phyloP scores from a whole-genome alignment of 305 asterid species.

The Fraxinus baroniana region DNA sequence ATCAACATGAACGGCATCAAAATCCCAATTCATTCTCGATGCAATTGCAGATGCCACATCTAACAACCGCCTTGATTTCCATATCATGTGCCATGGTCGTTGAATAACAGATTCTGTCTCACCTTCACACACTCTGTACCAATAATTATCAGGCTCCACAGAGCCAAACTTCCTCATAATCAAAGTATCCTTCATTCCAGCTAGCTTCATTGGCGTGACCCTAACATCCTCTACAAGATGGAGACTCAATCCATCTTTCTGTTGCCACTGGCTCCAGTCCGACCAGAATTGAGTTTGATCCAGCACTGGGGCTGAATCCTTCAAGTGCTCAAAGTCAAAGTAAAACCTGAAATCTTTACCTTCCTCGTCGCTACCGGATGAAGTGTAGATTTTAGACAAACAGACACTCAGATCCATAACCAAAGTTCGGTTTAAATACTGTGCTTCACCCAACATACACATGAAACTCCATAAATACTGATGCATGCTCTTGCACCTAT shows the following conservation, averaged over 20 bases:
- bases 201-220: slow-evolving; percentile 44
- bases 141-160: slow-evolving; percentile 57
- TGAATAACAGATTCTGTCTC: slow-evolving; percentile 40
- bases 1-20: slow-evolving; percentile 50
- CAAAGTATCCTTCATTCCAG: slow-evolving; percentile 41
- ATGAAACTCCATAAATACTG: slow-evolving; percentile 88
- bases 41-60: slow-evolving; percentile 50
- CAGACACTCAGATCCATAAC: slow-evolving; percentile 77
- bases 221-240: slow-evolving; percentile 46
- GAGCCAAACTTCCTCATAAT: slow-evolving; percentile 58
- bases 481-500: slow-evolving; percentile 86
- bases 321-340: slow-evolving; percentile 87
- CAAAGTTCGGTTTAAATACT: slow-evolving; percentile 71
- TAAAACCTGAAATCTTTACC: slow-evolving; percentile 80
- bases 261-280: slow-evolving; percentile 47
- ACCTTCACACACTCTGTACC: slow-evolving; percentile 66
- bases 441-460: slow-evolving; percentile 93
- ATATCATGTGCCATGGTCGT: slow-evolving; percentile 59
- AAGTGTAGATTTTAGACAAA: slow-evolving; percentile 66
- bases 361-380: slow-evolving; percentile 73
- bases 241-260: slow-evolving; percentile 39
- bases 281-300: slow-evolving; percentile 78
- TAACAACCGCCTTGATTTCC: slow-evolving; percentile 52
- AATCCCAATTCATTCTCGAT: slow-evolving; percentile 58
- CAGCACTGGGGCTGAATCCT: slow-evolving; percentile 60